Conservation (phyloP, 129 eudicot species). For the Arctium lappa region DNA sequence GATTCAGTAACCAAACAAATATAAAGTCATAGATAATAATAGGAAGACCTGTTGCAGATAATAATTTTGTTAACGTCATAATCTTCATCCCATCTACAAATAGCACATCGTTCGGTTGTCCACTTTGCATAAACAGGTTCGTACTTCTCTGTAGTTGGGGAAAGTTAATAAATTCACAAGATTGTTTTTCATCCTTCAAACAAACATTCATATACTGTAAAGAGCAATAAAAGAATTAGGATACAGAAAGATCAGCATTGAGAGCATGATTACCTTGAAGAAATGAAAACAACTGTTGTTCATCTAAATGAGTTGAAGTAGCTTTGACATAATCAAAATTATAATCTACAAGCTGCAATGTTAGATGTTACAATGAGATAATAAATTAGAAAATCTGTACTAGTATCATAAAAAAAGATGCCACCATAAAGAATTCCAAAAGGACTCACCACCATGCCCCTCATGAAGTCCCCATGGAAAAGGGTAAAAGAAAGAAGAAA, state of each 20-base stretch:
- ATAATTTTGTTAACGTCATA: slow-evolving; percentile 91
- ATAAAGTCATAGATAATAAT: not conserved
- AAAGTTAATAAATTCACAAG: not conserved
- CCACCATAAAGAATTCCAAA: too few relatives aligned
- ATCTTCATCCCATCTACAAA: slow-evolving; percentile 96
- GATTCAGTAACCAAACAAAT: not conserved
- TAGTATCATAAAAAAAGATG: not conserved
- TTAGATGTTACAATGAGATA: slow-evolving; percentile 11
- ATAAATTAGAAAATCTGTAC: not conserved
- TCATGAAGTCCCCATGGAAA: too few relatives aligned
- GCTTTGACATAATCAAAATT: slow-evolving; percentile 37
- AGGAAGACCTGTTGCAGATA: slow-evolving; percentile 82
- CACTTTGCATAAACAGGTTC: slow-evolving; percentile 84
- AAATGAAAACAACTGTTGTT: slow-evolving; percentile 52
- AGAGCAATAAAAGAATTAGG: not conserved
- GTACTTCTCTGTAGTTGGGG: slow-evolving; percentile 48
- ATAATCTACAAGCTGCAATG: slow-evolving; percentile 55
- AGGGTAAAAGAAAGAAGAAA: too few relatives aligned
- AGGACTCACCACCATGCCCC: too few relatives aligned
- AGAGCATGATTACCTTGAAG: slow-evolving; percentile 49
- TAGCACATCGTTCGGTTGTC: slow-evolving; percentile 96
- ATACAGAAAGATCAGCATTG: slow-evolving; percentile 3
- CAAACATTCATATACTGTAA: not conserved
- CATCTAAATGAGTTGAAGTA: slow-evolving; percentile 39
- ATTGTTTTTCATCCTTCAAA: not conserved